Evolutionary conservation across 139 green algal genomes (phyloP), one percentile per base, ranked within the genome.

Genomic region (Micractinium conductrix): DNA sequence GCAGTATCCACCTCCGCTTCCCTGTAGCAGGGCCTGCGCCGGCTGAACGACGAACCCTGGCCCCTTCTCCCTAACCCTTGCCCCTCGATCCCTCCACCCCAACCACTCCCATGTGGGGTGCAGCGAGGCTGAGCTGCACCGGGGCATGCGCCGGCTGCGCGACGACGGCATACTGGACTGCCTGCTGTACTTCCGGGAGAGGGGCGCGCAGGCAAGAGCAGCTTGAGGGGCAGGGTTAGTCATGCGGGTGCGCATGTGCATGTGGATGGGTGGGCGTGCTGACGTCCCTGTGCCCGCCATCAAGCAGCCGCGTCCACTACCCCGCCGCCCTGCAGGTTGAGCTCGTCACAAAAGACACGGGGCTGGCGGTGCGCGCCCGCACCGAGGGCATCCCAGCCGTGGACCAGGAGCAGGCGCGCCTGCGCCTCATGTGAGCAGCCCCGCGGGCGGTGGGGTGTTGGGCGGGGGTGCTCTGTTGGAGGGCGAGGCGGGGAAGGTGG

Each of bases 101-200:
- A 5, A 12, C 12, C 1, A 4, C 30, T 10, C 28, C 9, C 74
- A 37, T 30, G 19, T 43, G 12, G 24, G 2, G 0, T n/a, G 79
- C 79, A 84, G 79, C 1, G 79, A 84, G 65, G 79, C 67, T 24
- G 79, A 84, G 79, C 79, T 76, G 65, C 28, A 78, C 45, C 79
- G 65, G 44, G 63, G 79, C 33, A n/a, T 37, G 50, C 33, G 48
- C 35, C 79, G 65, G 21, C 65, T 44, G 33, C 67, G 68, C 65
- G 79, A 84, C 35, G 79, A 84, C 65, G 79, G 79, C 79, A 84
- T 84, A 33, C 65, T 84, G n/a, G 65, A 84, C 65, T 78, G 65
- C 65, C 35, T 76, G 65, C 79, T 84, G 24, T 26, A 48, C 28
- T 78, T 84, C 44, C 48, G 79, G 60, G 70, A 7, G 67, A n/a